Evolutionary conservation across 2,329 filamentous ascomycete species (phyloP).

Genomic region (Xylariaceae sp.): DNA sequence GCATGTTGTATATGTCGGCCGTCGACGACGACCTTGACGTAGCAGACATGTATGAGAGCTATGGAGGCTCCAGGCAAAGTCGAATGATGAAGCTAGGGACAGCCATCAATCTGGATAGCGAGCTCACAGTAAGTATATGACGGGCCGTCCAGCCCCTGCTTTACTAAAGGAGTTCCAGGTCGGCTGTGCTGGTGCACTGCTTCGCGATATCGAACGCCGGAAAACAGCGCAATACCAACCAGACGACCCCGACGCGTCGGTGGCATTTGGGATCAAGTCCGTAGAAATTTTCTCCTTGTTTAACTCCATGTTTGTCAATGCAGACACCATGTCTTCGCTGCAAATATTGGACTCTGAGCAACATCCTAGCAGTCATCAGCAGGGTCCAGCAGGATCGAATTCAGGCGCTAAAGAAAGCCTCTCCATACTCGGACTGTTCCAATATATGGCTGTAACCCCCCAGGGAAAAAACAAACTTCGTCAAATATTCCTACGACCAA

Average conservation of each 20-base stretch:
- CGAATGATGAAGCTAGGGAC: slow-evolving; percentile 65
- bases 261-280: slow-evolving; percentile 55
- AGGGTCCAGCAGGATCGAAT: slow-evolving; percentile 58
- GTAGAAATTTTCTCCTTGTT: slow-evolving; percentile 73
- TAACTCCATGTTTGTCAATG: slow-evolving; percentile 70
- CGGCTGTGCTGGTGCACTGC: slow-evolving; percentile 80
- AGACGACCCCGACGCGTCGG: slow-evolving; percentile 49
- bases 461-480: slow-evolving; percentile 73
- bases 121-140: slow-evolving; percentile 57
- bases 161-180: slow-evolving; percentile 39
- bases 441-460: slow-evolving; percentile 67
- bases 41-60: slow-evolving; percentile 32
- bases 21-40: slow-evolving; percentile 34
- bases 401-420: slow-evolving; percentile 73
- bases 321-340: slow-evolving; percentile 74
- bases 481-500: slow-evolving; percentile 79
- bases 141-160: too few relatives aligned
- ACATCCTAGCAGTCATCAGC: slow-evolving; percentile 76
- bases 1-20: slow-evolving; percentile 60
- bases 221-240: slow-evolving; percentile 59
- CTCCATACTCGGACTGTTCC: slow-evolving; percentile 81
- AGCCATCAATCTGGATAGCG: slow-evolving; percentile 69
- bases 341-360: slow-evolving; percentile 81
- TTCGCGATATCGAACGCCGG: slow-evolving; percentile 72
- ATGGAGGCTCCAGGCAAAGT: slow-evolving; percentile 53